A percentile compares a stretch with the other conserved stretches of the same genome.
Evolutionary conservation across 164 flowering plant species (phyloP).

Genomic region (Malania oleifera): DNA sequence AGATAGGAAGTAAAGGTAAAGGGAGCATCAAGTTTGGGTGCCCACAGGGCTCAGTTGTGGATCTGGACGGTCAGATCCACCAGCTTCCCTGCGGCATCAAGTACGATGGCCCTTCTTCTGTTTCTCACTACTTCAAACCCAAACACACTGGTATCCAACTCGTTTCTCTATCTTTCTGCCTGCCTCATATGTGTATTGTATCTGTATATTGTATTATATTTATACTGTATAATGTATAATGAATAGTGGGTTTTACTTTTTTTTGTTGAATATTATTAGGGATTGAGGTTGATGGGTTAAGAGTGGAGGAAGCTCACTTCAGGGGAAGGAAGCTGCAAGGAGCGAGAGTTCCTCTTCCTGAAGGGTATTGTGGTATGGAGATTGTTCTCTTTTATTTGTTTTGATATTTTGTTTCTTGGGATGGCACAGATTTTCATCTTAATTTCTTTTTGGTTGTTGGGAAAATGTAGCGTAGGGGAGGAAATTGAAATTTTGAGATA

Average conservation of each 20-base stretch:
- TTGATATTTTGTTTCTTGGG: not conserved
- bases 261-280: constrained; percentile 26
- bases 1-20: constrained; percentile 18
- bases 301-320: constrained; percentile 67
- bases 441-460: not conserved
- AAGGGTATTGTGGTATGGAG: constrained; percentile 63
- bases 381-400: not conserved
- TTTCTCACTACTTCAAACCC: constrained; percentile 89
- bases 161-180: not conserved
- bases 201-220: too few species aligned
- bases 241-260: not conserved
- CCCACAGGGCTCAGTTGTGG: constrained; percentile 18
- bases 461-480: too few species aligned
- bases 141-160: constrained; percentile 26
- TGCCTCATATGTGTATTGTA: not conserved
- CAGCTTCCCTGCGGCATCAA: constrained; percentile 91
- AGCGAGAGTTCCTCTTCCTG: constrained; percentile 52
- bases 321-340: constrained; percentile 95
- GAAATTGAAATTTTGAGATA: not conserved
- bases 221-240: too few species aligned
- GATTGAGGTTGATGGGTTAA: constrained; percentile 57
- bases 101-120: constrained; percentile 57
- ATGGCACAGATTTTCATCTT: too few species aligned
- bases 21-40: constrained; percentile 30
- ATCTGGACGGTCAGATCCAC: constrained; percentile 63